These are phyloP conservation scores for Suillus weaverae DNA, from an alignment of 768 basidiomycete genomes.

Conservation along the genomic window DNA sequence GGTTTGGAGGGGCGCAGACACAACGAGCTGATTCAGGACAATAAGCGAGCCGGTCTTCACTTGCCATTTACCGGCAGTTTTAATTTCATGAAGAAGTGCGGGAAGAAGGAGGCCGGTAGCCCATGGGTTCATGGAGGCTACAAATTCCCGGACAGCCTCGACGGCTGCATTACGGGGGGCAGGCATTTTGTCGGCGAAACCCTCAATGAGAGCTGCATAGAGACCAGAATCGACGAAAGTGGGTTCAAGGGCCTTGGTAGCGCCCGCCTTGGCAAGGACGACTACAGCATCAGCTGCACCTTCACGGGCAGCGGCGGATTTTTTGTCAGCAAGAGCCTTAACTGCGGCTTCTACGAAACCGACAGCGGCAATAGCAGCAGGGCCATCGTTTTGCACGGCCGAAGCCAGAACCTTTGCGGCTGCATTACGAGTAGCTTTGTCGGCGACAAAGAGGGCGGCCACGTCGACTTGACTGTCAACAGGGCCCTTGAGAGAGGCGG, in stretches of 20 bases:
- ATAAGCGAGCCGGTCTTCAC: slow-evolving; percentile 86
- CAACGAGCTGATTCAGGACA: slow-evolving; percentile 84
- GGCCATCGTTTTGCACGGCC: slow-evolving; percentile 81
- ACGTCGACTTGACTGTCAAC: slow-evolving; percentile 68
- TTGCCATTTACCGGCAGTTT: slow-evolving; percentile 97
- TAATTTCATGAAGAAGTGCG: slow-evolving; percentile 87
- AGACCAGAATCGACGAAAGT: slow-evolving; percentile 85
- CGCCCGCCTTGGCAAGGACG: slow-evolving; percentile 66
- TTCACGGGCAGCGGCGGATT: slow-evolving; percentile 88
- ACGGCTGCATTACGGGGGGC: slow-evolving; percentile 83
- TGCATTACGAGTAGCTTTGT: slow-evolving; percentile 78
- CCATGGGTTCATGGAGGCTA: slow-evolving; percentile 85
- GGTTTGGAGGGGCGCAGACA: slow-evolving; percentile 77
- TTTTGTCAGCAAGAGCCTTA: slow-evolving; percentile 94
- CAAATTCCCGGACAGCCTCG: slow-evolving; percentile 76
- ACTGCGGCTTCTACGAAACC: slow-evolving; percentile 72
- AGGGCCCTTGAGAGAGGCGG: slow-evolving; percentile 73
- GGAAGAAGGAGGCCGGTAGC: slow-evolving; percentile 81
- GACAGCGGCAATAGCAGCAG: slow-evolving; percentile 66
- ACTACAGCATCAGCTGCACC: slow-evolving; percentile 76
- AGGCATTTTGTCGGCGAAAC: slow-evolving; percentile 94
- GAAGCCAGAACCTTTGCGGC: slow-evolving; percentile 71
- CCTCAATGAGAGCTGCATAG: slow-evolving; percentile 83
- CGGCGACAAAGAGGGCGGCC: slow-evolving; percentile 75
- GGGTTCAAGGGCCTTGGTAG: slow-evolving; percentile 82